Evolutionary conservation across 768 basidiomycete species (phyloP).

Genomic region (Lentinula detonsa): DNA sequence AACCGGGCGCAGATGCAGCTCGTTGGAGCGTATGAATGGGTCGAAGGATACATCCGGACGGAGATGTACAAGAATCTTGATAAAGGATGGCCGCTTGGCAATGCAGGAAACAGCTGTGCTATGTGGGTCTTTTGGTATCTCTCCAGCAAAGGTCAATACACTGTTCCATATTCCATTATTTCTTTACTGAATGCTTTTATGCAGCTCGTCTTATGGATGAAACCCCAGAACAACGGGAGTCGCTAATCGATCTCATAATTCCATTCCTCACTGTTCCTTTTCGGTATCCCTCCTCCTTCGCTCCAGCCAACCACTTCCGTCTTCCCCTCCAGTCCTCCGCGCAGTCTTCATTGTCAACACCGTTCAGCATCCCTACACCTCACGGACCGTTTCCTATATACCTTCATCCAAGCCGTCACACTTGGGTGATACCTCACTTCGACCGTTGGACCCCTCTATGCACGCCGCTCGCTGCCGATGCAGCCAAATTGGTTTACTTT

Average conservation of each 20-base stretch:
- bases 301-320: conserved; percentile 55
- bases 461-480: conserved; percentile 42
- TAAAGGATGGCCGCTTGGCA: conserved; percentile 57
- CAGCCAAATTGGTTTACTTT: conserved; percentile 62
- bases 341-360: neutral
- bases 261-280: conserved; percentile 45
- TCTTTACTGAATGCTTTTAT: neutral
- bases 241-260: conserved; percentile 25
- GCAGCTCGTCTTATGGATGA: conserved; percentile 24
- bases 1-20: conserved; percentile 52
- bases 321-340: conserved; percentile 35
- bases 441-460: conserved; percentile 19
- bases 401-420: conserved; percentile 22
- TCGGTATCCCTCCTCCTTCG: conserved; percentile 51
- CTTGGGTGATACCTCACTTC: conserved; percentile 24
- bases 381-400: conserved; percentile 48
- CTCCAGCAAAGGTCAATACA: conserved; percentile 40
- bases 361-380: conserved; percentile 20
- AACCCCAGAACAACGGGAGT: conserved; percentile 16
- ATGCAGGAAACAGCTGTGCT: conserved; percentile 39
- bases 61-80: conserved; percentile 36
- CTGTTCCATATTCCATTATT: neutral
- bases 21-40: conserved; percentile 42
- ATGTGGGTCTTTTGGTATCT: conserved; percentile 65
- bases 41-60: conserved; percentile 37